These are phyloP conservation scores for Pseudocercospora crystallina DNA, from an alignment of 2,329 filamentous ascomycete species.

Conservation along the genomic window DNA sequence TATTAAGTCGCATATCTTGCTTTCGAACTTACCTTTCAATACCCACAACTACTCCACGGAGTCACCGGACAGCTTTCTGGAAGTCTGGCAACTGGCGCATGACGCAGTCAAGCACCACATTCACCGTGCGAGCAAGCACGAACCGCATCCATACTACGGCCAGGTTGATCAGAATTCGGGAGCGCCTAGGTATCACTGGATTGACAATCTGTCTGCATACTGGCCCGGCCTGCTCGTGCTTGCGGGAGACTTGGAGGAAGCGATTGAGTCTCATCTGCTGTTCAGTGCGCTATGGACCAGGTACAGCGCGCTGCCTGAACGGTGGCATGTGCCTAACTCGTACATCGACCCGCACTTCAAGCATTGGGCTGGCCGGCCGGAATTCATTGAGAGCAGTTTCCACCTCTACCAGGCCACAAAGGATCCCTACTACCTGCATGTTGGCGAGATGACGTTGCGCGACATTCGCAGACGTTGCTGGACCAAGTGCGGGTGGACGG, in stretches of 20 bases:
- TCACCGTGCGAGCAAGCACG: conserved; percentile 67
- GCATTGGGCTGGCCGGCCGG: conserved; percentile 94
- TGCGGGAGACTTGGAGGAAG: conserved; percentile 87
- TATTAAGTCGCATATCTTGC: conserved; percentile 85
- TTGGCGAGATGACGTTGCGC: conserved; percentile 89
- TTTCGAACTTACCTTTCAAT: conserved; percentile 65
- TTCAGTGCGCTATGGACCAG: conserved; percentile 93
- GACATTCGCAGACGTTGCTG: conserved; percentile 88
- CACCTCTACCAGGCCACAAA: conserved; percentile 91
- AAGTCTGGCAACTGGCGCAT: conserved; percentile 82
- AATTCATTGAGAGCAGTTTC: conserved; percentile 96
- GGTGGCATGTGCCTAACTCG: conserved; percentile 70
- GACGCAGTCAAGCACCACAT: conserved; percentile 85
- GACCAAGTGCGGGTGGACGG: conserved; percentile 90
- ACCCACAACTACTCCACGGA: conserved; percentile 57
- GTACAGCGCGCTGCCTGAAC: conserved; percentile 88
- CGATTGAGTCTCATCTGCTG: conserved; percentile 82
- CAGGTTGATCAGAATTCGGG: conserved; percentile 88
- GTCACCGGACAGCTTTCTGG: conserved; percentile 74
- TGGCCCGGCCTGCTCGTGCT: conserved; percentile 86
- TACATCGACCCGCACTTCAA: conserved; percentile 81
- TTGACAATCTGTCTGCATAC: conserved; percentile 93
- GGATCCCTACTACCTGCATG: conserved; percentile 94
- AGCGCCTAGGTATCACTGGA: conserved; percentile 86
- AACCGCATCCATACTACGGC: conserved; percentile 87